These are phyloP conservation scores for Paecilomyces sp. DNA, from an alignment of 2,329 filamentous ascomycete genomes.

Conservation along the genomic window DNA sequence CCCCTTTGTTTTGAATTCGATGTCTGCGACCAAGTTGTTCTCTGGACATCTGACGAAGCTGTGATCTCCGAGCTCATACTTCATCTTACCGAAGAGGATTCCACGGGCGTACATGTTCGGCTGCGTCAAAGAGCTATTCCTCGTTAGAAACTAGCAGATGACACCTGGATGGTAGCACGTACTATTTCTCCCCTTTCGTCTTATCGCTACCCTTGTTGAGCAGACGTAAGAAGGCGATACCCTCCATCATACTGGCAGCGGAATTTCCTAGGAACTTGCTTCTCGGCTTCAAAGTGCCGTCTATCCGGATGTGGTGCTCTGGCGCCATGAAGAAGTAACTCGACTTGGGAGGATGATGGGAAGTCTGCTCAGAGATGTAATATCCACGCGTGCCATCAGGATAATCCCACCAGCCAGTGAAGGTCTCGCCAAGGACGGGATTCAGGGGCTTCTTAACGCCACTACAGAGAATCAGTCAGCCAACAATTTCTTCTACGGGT, in stretches of 20 bases:
- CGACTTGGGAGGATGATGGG: conserved; percentile 95
- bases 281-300: conserved; percentile 88
- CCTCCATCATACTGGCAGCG: conserved; percentile 96
- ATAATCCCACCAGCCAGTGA: conserved; percentile 93
- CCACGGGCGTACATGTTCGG: conserved; percentile 99
- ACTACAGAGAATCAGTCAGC: conserved; percentile 40
- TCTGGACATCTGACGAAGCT: conserved; percentile 90
- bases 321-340: conserved; percentile 99
- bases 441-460: conserved; percentile 98
- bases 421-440: conserved; percentile 89
- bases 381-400: conserved; percentile 78
- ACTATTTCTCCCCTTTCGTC: conserved; percentile 77
- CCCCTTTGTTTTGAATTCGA: conserved; percentile 98
- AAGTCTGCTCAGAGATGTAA: conserved; percentile 96
- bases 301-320: conserved; percentile 86
- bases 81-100: conserved; percentile 98
- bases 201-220: conserved; percentile 64
- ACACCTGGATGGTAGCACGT: conserved; percentile 32
- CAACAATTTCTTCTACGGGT: neutral
- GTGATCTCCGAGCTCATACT: conserved; percentile 95
- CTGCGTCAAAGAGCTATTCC: conserved; percentile 73
- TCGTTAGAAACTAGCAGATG: conserved; percentile 2
- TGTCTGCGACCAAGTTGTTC: conserved; percentile 74
- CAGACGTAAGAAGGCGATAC: conserved; percentile 77
- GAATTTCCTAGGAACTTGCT: conserved; percentile 97